Conservation (phyloP, 2,329 filamentous ascomycete species). For the Hymenoscyphus fraxineus region DNA sequence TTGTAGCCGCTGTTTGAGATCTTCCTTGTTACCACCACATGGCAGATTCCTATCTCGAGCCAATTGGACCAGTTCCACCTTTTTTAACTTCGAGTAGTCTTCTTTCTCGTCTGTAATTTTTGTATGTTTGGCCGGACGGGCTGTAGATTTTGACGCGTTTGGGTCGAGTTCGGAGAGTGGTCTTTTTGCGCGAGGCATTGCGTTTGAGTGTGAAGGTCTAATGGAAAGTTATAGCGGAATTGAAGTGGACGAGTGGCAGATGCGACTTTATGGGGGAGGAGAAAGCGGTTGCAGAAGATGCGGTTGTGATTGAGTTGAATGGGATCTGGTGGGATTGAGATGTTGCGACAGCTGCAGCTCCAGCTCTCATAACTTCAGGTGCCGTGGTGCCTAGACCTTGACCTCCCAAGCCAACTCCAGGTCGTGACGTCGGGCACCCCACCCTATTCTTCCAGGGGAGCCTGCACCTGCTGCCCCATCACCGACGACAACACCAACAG, state of each 20-base stretch:
- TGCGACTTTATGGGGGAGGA: not conserved
- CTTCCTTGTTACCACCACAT: not conserved
- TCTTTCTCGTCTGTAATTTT: constrained; percentile 21
- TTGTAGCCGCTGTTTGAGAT: not conserved
- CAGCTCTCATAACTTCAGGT: not conserved
- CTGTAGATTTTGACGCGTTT: constrained; percentile 10
- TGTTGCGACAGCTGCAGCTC: not conserved
- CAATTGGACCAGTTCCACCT: not conserved
- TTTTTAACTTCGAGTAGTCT: constrained; percentile 8
- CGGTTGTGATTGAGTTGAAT: constrained; percentile 36
- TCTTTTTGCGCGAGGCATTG: constrained; percentile 20
- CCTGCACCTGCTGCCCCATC: too few relatives aligned
- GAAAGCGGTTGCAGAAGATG: constrained; percentile 16
- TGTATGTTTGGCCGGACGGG: constrained; percentile 9
- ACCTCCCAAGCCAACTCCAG: too few relatives aligned
- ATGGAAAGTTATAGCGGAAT: not conserved
- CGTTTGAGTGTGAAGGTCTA: not conserved
- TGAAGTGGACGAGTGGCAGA: not conserved
- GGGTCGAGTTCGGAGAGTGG: constrained; percentile 16
- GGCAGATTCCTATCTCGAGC: not conserved
- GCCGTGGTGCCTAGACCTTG: too few relatives aligned
- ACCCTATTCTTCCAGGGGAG: too few relatives aligned
- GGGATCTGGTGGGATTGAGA: too few relatives aligned
- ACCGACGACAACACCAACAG: too few relatives aligned
- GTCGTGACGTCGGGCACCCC: too few relatives aligned